phyloP scores from a whole-genome alignment of 805 yeast species.

The Candida succiphila region DNA sequence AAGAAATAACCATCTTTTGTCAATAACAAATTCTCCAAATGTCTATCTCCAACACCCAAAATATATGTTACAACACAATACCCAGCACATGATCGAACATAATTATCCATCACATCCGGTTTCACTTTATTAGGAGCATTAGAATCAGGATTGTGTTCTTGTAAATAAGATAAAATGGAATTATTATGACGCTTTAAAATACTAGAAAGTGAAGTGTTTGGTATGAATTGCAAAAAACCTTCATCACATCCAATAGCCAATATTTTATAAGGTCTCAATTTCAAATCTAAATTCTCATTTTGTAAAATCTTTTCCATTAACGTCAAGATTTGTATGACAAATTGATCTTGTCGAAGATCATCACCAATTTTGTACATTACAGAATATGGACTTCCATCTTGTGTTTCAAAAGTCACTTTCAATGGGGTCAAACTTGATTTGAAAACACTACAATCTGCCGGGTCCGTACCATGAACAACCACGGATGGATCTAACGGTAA shows the following conservation, averaged over 20 bases:
- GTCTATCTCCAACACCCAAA: constrained; percentile 96
- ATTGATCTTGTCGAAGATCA: constrained; percentile 91
- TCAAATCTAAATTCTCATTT: constrained; percentile 84
- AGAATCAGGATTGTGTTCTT: constrained; percentile 52
- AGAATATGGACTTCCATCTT: constrained; percentile 45
- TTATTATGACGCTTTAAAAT: constrained; percentile 69
- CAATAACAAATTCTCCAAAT: constrained; percentile 78
- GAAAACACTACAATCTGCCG: constrained; percentile 78
- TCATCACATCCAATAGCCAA: constrained; percentile 85
- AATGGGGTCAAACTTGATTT: constrained; percentile 87
- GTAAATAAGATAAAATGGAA: constrained; percentile 58
- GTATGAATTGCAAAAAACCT: constrained; percentile 92
- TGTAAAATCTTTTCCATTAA: constrained; percentile 83
- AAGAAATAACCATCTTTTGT: constrained; percentile 78
- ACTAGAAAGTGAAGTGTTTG: constrained; percentile 79
- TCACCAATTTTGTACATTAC: constrained; percentile 94
- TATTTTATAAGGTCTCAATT: constrained; percentile 80
- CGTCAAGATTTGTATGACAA: constrained; percentile 87
- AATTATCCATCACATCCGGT: constrained; percentile 79
- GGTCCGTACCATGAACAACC: constrained; percentile 61
- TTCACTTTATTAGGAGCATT: constrained; percentile 36
- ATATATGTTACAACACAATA: constrained; percentile 93
- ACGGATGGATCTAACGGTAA: constrained; percentile 81
- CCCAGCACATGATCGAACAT: constrained; percentile 93
- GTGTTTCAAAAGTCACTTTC: constrained; percentile 66